These are phyloP conservation scores for Podaxis sp. DNA, from an alignment of 768 basidiomycete species.

Conservation along the genomic window DNA sequence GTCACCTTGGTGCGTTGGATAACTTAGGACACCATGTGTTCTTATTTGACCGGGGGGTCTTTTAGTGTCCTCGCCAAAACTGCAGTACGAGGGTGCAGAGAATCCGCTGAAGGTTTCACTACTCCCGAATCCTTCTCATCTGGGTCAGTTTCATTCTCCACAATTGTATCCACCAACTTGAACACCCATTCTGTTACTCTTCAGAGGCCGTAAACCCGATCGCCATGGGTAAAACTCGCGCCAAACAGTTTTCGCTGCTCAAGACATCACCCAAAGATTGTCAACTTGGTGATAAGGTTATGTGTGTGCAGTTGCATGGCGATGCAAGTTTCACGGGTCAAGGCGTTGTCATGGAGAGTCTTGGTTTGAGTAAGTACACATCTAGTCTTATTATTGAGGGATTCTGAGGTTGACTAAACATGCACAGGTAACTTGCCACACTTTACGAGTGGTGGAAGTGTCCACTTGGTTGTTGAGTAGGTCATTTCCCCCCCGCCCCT, in stretches of 20 bases:
- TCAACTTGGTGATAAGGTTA: conserved; percentile 62
- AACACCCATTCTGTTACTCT: no score
- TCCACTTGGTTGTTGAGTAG: conserved; percentile 89
- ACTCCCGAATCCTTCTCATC: conserved; percentile 76
- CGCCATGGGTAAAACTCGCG: conserved; percentile 84
- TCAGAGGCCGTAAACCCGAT: conserved; percentile 86
- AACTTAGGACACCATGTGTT: background rate
- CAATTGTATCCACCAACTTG: no score
- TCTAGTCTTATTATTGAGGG: background rate
- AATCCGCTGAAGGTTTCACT: conserved; percentile 67
- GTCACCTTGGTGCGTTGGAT: conserved; percentile 60
- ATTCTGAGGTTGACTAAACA: background rate
- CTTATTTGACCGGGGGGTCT: background rate
- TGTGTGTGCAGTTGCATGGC: conserved; percentile 89
- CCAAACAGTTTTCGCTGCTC: conserved; percentile 82
- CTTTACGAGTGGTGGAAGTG: conserved; percentile 85
- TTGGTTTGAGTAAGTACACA: conserved; percentile 66
- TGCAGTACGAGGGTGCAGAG: conserved; percentile 49
- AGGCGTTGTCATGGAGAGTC: conserved; percentile 83
- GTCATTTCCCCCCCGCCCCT: conserved; percentile 20
- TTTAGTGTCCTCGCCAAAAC: conserved; percentile 59
- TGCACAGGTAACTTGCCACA: conserved; percentile 77
- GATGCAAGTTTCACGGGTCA: conserved; percentile 92
- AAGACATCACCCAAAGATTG: conserved; percentile 55
- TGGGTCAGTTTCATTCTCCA: conserved; percentile 34